Percentiles rank a stretch among this genome's conserved stretches.
phyloP scores from a whole-genome alignment of 768 basidiomycete genomes.

The Trametes cingulata region DNA sequence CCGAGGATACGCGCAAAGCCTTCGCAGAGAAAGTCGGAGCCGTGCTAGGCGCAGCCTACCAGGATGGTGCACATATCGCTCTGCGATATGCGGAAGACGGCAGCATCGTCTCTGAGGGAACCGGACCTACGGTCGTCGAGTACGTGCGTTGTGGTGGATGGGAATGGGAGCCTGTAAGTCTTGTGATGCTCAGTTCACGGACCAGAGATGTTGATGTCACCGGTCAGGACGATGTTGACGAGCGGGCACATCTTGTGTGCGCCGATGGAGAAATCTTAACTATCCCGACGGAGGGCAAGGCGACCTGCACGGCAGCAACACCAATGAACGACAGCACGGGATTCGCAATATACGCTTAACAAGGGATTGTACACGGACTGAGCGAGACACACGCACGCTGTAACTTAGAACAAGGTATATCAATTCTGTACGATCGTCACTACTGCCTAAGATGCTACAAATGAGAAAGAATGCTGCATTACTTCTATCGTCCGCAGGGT shows the following conservation, averaged over 20 bases:
- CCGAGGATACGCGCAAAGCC: constrained; percentile 40
- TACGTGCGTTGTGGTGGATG: constrained; percentile 78
- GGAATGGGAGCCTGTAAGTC: constrained; percentile 83
- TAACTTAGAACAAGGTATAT: background rate
- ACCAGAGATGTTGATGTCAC: too few species aligned
- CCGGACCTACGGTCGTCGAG: constrained; percentile 66
- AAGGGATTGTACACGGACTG: too few species aligned
- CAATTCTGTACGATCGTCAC: constrained; percentile 23
- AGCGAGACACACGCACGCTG: background rate
- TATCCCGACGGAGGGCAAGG: constrained; percentile 63
- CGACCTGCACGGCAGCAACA: constrained; percentile 46
- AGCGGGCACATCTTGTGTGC: constrained; percentile 71
- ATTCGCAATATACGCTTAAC: constrained; percentile 47
- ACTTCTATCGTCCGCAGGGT: constrained; percentile 14
- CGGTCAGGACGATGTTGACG: constrained; percentile 66
- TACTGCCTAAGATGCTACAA: constrained; percentile 1
- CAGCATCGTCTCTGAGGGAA: constrained; percentile 38
- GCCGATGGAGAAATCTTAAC: constrained; percentile 72
- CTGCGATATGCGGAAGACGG: constrained; percentile 55
- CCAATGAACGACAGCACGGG: constrained; percentile 35
- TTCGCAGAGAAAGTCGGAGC: constrained; percentile 58
- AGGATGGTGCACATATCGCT: constrained; percentile 69
- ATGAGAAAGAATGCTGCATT: constrained; percentile 4
- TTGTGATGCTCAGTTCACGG: too few species aligned
- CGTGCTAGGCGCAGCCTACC: constrained; percentile 70